Evolutionary conservation across 148 eudicot genomes (phyloP).

Genomic region (Silene uniflora): DNA sequence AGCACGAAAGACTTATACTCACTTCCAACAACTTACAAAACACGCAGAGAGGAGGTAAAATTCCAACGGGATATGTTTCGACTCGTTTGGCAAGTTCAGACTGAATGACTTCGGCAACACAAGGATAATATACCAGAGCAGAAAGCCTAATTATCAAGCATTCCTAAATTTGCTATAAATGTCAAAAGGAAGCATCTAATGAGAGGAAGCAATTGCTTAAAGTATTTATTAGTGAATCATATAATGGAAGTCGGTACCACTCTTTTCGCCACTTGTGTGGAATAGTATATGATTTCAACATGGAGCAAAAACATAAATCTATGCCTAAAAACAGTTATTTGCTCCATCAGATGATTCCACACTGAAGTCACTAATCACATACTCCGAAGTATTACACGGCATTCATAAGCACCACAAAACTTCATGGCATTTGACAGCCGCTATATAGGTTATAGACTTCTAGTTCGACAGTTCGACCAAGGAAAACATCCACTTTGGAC

Average conservation of each 20-base stretch:
- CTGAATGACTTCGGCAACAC: not conserved
- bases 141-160: slow-evolving; percentile 6
- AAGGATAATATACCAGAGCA: not conserved
- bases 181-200: slow-evolving; percentile 4
- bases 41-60: too few relatives aligned
- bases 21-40: too few relatives aligned
- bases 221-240: not conserved
- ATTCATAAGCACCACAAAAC: not conserved
- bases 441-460: too few relatives aligned
- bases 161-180: not conserved
- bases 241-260: not conserved
- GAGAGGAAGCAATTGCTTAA: not conserved
- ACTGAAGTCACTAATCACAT: not conserved
- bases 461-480: too few relatives aligned
- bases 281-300: slow-evolving; percentile 5
- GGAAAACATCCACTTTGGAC: too few relatives aligned
- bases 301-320: slow-evolving; percentile 11
- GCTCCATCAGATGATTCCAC: slow-evolving; percentile 3
- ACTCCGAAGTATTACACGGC: too few relatives aligned
- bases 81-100: not conserved
- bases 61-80: not conserved
- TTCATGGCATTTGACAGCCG: not conserved
- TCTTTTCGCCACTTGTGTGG: not conserved
- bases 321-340: not conserved
- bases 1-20: too few relatives aligned